These are phyloP conservation scores for Boeremia lycopersici DNA, from an alignment of 2,329 filamentous ascomycete genomes.

Conservation along the genomic window DNA sequence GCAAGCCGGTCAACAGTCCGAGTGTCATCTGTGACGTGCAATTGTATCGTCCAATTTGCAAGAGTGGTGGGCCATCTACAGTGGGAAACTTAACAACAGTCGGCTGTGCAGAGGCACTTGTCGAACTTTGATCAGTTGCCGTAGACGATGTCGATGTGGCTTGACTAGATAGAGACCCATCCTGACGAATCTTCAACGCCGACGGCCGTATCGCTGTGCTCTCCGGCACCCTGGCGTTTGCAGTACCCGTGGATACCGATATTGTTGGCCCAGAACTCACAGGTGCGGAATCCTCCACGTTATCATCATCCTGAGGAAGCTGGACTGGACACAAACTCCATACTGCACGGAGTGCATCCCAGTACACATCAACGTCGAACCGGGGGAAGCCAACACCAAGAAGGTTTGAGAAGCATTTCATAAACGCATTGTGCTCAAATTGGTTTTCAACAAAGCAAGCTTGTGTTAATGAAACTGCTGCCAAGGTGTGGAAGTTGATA, in stretches of 20 bases:
- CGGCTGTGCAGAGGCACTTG: constrained; percentile 19
- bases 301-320: constrained; percentile 46
- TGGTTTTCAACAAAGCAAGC: constrained; percentile 63
- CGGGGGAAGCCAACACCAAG: constrained; percentile 64
- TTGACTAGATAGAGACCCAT: background rate
- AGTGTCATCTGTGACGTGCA: constrained; percentile 62
- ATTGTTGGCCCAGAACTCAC: constrained; percentile 22
- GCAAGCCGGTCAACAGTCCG: constrained; percentile 54
- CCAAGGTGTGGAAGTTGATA: constrained; percentile 65
- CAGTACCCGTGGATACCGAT: constrained; percentile 22
- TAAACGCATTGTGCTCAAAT: constrained; percentile 60
- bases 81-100: constrained; percentile 26
- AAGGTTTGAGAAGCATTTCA: constrained; percentile 67
- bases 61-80: constrained; percentile 39
- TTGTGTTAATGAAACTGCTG: constrained; percentile 61
- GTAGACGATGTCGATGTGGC: background rate
- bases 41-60: constrained; percentile 57
- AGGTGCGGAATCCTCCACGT: constrained; percentile 8
- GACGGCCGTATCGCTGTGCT: constrained; percentile 6
- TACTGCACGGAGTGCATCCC: constrained; percentile 59
- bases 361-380: constrained; percentile 67
- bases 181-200: constrained; percentile 1
- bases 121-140: background rate
- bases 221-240: constrained; percentile 23
- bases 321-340: constrained; percentile 69